These are phyloP conservation scores for Linaria vulgaris DNA, from an alignment of 257 asterid genomes.

Conservation along the genomic window DNA sequence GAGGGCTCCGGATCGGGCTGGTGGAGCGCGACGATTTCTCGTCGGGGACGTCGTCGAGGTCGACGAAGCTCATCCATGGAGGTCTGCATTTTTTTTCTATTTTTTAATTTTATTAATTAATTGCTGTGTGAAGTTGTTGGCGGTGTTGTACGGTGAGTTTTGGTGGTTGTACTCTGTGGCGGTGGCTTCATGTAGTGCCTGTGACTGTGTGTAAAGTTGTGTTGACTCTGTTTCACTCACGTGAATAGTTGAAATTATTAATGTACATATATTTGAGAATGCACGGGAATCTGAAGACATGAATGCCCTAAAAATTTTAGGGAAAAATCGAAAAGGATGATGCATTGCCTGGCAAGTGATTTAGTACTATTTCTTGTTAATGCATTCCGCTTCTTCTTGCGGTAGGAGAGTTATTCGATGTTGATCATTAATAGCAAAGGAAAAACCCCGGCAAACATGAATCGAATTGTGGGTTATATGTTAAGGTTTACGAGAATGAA, in stretches of 20 bases:
- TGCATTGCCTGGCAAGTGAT: neutral
- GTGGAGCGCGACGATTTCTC: conserved; percentile 96
- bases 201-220: conserved; percentile 19
- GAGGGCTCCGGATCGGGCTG: conserved; percentile 98
- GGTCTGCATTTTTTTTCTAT: conserved; percentile 50
- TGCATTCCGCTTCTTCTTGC: neutral
- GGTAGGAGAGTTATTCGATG: neutral
- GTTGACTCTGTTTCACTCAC: conserved; percentile 28
- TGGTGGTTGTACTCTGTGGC: conserved; percentile 29
- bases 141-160: conserved; percentile 34
- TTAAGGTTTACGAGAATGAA: neutral
- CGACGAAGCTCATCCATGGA: conserved; percentile 96
- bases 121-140: conserved; percentile 22
- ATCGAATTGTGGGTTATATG: too few relatives aligned
- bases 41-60: conserved; percentile 94
- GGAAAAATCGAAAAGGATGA: neutral
- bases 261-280: neutral
- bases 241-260: conserved; percentile 18
- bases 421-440: neutral
- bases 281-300: neutral
- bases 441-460: neutral
- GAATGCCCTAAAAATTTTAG: neutral
- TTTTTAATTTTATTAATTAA: neutral
- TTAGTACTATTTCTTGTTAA: neutral
- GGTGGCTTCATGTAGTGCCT: conserved; percentile 14